phyloP scores from a whole-genome alignment of 108 stramenopile species.

The Chaetoceros tenuissimus region DNA sequence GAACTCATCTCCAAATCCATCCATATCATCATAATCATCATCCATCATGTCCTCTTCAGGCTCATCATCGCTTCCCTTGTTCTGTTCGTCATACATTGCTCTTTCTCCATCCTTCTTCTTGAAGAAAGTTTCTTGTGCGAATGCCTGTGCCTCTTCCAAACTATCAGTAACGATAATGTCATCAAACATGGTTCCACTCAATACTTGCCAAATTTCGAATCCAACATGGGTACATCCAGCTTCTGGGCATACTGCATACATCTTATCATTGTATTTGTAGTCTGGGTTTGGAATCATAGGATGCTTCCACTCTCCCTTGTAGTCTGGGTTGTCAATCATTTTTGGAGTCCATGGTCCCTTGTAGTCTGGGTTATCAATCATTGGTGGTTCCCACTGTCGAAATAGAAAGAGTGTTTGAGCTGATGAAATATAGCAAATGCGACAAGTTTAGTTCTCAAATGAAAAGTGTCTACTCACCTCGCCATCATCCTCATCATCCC shows the following conservation, averaged over 20 bases:
- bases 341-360: constrained; percentile 93
- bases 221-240: constrained; percentile 95
- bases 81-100: constrained; percentile 86
- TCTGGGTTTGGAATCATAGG: constrained; percentile 95
- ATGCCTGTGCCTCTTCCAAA: constrained; percentile 90
- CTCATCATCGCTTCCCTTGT: constrained; percentile 46
- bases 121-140: constrained; percentile 94
- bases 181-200: constrained; percentile 96
- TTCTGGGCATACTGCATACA: constrained; percentile 94
- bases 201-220: constrained; percentile 99
- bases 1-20: constrained; percentile 12
- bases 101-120: constrained; percentile 97
- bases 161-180: constrained; percentile 98
- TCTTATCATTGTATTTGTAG: constrained; percentile 77
- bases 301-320: constrained; percentile 94
- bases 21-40: constrained; percentile 8
- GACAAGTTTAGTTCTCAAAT: constrained; percentile 60
- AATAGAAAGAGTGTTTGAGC: neutral
- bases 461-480: too few species aligned
- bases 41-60: constrained; percentile 20
- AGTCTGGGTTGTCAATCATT: constrained; percentile 95
- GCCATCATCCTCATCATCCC: constrained; percentile 99
- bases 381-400: constrained; percentile 93
- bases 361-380: constrained; percentile 97
- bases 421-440: constrained; percentile 22